A percentile compares a stretch with the other conserved stretches of the same genome.
Conservation (phyloP, 768 basidiomycete genomes). For the Coprinopsis strossmayeri region DNA sequence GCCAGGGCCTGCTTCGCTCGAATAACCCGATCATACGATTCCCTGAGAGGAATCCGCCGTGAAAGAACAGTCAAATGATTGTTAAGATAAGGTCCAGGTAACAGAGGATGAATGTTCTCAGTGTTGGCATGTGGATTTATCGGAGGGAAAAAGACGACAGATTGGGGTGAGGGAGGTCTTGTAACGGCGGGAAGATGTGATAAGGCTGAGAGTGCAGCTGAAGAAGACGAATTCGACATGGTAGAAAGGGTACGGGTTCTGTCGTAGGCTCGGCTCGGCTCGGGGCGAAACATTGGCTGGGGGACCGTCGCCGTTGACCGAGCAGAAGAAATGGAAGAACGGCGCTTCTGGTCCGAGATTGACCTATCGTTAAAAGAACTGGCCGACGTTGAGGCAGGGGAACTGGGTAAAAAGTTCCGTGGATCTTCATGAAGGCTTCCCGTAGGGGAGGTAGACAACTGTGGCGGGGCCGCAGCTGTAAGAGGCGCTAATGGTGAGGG, state of each 20-base stretch:
- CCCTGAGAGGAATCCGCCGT: slow-evolving; percentile 59
- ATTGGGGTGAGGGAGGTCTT: slow-evolving; percentile 39
- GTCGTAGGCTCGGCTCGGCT: slow-evolving; percentile 21
- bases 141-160: slow-evolving; percentile 59
- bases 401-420: slow-evolving; percentile 22
- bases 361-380: slow-evolving; percentile 14
- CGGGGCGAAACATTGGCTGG: slow-evolving; percentile 24
- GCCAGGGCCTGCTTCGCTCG: slow-evolving; percentile 37
- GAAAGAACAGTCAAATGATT: slow-evolving; percentile 66
- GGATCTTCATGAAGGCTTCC: slow-evolving; percentile 17
- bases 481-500: slow-evolving; percentile 61
- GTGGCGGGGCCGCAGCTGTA: slow-evolving; percentile 41
- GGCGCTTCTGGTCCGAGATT: slow-evolving; percentile 5
- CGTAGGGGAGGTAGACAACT: slow-evolving; percentile 34
- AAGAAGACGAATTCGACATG: slow-evolving; percentile 47
- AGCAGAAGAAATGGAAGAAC: slow-evolving; percentile 53
- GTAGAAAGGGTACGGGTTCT: slow-evolving; percentile 52
- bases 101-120: slow-evolving; percentile 61
- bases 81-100: slow-evolving; percentile 66
- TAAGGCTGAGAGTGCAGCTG: slow-evolving; percentile 52
- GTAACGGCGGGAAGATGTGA: slow-evolving; percentile 45
- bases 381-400: slow-evolving; percentile 27
- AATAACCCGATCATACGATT: slow-evolving; percentile 63
- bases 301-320: slow-evolving; percentile 58
- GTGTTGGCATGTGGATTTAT: slow-evolving; percentile 46